Percentiles rank a stretch among this genome's conserved stretches.
Conservation (phyloP, 495 filamentous ascomycete species). For the Hamigera avellanea region DNA sequence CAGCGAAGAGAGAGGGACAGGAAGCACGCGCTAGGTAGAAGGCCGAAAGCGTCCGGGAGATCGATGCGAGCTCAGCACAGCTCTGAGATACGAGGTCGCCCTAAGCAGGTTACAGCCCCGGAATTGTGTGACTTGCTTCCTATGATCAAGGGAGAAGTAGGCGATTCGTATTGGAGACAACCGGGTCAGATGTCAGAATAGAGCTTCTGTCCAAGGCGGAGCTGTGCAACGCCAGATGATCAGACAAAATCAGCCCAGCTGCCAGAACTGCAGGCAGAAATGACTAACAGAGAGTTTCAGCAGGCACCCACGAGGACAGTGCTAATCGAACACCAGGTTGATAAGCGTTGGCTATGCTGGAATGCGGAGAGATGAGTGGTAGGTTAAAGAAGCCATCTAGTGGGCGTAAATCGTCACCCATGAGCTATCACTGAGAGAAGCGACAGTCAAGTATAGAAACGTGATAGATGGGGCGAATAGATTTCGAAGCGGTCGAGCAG, state of each 20-base stretch:
- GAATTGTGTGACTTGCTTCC: slow-evolving; percentile 2
- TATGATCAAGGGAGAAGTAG: slow-evolving; percentile 1
- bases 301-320: not conserved
- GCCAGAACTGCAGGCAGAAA: no score
- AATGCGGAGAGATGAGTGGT: not conserved
- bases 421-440: slow-evolving; percentile 6
- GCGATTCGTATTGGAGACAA: not conserved
- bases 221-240: slow-evolving; percentile 3
- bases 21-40: not conserved
- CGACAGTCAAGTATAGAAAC: not conserved
- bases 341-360: slow-evolving; percentile 6
- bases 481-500: not conserved
- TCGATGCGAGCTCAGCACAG: not conserved
- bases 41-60: not conserved
- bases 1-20: not conserved
- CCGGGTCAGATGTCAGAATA: not conserved
- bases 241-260: slow-evolving; percentile 1
- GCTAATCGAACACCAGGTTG: slow-evolving; percentile 1
- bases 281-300: no score
- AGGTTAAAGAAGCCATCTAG: slow-evolving; percentile 7
- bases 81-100: no score
- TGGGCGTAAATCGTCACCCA: not conserved
- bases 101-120: slow-evolving; percentile 5
- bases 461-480: not conserved
- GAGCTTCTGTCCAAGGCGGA: not conserved